Percentiles rank a stretch among this genome's conserved stretches.
These are phyloP conservation scores for Quercus phellos DNA, from an alignment of 331 rosid species.

Conservation along the genomic window DNA sequence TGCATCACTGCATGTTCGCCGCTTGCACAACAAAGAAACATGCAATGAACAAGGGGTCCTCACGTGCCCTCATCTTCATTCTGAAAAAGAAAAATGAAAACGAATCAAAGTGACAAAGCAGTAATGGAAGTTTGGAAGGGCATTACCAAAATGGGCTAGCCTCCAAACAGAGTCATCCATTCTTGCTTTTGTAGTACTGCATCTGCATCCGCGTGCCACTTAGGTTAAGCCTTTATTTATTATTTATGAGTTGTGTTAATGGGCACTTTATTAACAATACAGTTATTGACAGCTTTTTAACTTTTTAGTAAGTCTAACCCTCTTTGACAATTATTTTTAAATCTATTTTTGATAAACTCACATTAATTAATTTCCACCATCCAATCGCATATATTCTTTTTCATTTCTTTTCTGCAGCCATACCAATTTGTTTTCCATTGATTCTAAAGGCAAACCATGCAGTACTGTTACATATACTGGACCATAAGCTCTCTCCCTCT, in stretches of 20 bases:
- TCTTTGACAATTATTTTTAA: too few relatives aligned
- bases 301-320: too few relatives aligned
- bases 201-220: too few relatives aligned
- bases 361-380: constrained; percentile 1
- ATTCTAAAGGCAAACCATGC: constrained; percentile 15
- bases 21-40: constrained; percentile 16
- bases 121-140: constrained; percentile 12
- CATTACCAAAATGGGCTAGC: constrained; percentile 27
- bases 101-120: constrained; percentile 1
- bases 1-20: constrained; percentile 20
- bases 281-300: too few relatives aligned
- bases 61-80: constrained; percentile 24
- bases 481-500: too few relatives aligned
- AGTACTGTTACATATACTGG: too few relatives aligned
- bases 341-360: neutral
- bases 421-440: neutral
- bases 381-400: neutral
- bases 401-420: constrained; percentile 2
- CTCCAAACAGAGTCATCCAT: constrained; percentile 13
- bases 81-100: constrained; percentile 6
- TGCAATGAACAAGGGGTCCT: constrained; percentile 1
- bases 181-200: constrained; percentile 10
- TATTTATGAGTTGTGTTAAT: too few relatives aligned
- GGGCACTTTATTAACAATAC: too few relatives aligned
- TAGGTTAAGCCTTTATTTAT: neutral